Evolutionary conservation across 495 filamentous ascomycete species (phyloP), one percentile per base, ranked within the genome.

Genomic region (Neurospora cerealis): DNA sequence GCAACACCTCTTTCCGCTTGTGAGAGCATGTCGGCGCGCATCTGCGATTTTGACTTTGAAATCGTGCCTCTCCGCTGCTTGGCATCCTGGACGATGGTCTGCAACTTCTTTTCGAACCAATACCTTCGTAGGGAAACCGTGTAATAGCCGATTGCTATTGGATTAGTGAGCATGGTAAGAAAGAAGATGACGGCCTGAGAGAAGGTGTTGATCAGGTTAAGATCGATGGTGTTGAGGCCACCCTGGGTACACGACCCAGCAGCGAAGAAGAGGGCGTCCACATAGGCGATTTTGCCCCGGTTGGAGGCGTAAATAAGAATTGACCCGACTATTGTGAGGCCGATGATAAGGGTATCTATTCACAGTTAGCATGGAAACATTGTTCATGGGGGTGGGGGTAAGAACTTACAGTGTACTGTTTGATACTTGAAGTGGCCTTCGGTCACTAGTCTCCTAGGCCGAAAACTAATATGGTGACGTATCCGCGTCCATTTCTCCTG

Each of bases 41-140:
- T 84, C 73, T 89, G 85, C 6, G 89, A 86, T 69, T 87, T 87
- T 10, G 89, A 83, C 72, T 83, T 85, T 48, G 84, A 75, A 10
- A 88, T 77, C 40, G 85, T 86, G 41, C 80, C 78, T 69, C 87
- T 79, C 48, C 78, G 81, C 48, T 76, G 75, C 46, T 79, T 82
- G 7, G 86, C 82, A 73, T 88, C 84, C 48, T 60, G 86, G 38
- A 91, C 94, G 69, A 98, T 86, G 41, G 82, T 78, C 73, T 80
- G 78, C 77, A 99, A 97, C 4, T 94, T 89, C 79, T 95, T 97
- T 83, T 98, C 95, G 77, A 99, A 99, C 95, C 95, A 98, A 82
- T 97, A 97, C 5, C 98, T 84, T 3, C 96, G 92, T 28, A 98
- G 85, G 77, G 96, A 96, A 0, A 98, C 95, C 38, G 98, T 92